Evolutionary conservation across 352 stramenopile species (phyloP).

Genomic region (Globisporangium splendens): DNA sequence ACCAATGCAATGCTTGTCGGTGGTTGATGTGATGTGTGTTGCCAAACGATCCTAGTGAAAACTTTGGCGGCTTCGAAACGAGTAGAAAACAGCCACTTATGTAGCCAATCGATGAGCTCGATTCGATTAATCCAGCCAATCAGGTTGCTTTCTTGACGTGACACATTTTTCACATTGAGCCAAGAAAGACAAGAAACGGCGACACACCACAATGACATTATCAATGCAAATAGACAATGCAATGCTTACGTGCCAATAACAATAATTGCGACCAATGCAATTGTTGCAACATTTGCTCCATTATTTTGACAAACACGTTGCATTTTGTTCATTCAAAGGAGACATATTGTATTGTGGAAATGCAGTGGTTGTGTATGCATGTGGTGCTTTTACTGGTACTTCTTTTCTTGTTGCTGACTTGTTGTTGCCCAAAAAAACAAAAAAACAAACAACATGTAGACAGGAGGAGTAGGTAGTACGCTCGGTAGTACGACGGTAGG

Average conservation of each 20-base stretch:
- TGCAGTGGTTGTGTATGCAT: neutral
- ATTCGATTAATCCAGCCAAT: neutral
- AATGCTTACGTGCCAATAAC: no score
- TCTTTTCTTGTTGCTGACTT: constrained; percentile 2
- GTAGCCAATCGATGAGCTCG: neutral
- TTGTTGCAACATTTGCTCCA: no score
- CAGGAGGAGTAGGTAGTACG: no score
- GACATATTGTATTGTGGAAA: no score
- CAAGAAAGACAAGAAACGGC: neutral
- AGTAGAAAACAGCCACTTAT: neutral
- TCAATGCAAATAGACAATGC: neutral
- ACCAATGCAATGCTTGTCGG: no score
- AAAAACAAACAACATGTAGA: no score
- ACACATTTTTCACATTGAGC: neutral
- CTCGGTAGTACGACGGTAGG: no score
- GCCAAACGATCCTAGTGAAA: neutral
- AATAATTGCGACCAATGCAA: no score
- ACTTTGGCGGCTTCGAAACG: neutral
- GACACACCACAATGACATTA: neutral
- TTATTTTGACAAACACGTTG: no score
- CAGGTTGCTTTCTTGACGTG: neutral
- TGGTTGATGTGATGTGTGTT: constrained; percentile 1
- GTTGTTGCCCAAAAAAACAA: neutral
- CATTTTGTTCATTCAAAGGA: no score
- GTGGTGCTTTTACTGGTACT: neutral